Percentiles rank a stretch among this genome's conserved stretches.
Evolutionary conservation across 1,139 yeast genomes (phyloP).

Genomic region (Candida anutae): DNA sequence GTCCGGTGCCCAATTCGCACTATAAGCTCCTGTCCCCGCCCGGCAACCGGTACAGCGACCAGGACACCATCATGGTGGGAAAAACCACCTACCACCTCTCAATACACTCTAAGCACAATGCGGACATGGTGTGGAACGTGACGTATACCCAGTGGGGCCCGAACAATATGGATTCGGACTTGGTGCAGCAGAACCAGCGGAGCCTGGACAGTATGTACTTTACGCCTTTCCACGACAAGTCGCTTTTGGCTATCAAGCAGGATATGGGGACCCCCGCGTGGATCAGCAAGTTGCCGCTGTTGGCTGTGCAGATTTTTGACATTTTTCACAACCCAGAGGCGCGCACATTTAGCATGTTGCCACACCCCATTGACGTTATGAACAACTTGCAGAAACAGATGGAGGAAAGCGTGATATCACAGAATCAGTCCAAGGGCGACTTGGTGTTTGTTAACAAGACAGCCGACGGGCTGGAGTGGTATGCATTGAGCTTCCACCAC

Average conservation of each 20-base stretch:
- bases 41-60: conserved; percentile 12
- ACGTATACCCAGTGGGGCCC: conserved; percentile 92
- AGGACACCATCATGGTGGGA: conserved; percentile 39
- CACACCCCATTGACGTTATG: conserved; percentile 45
- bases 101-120: conserved; percentile 45
- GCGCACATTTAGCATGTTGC: conserved; percentile 41
- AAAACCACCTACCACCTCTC: conserved; percentile 42
- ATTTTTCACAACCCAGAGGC: conserved; percentile 36
- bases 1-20: conserved; percentile 18
- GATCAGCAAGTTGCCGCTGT: conserved; percentile 62
- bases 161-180: conserved; percentile 71
- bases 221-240: conserved; percentile 76
- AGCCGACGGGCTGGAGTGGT: conserved; percentile 62
- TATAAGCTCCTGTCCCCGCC: conserved; percentile 2
- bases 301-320: conserved; percentile 70
- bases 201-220: conserved; percentile 69
- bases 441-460: conserved; percentile 61
- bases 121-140: conserved; percentile 74
- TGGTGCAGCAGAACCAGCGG: conserved; percentile 42
- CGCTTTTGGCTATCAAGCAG: conserved; percentile 59
- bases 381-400: conserved; percentile 19
- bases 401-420: conserved; percentile 28
- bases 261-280: conserved; percentile 66
- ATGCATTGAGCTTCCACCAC: conserved; percentile 69
- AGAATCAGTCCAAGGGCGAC: conserved; percentile 11